Percentiles rank a stretch among this genome's conserved stretches.
These are phyloP conservation scores for Lactifluus rugatus DNA, from an alignment of 768 basidiomycete species.

Conservation along the genomic window DNA sequence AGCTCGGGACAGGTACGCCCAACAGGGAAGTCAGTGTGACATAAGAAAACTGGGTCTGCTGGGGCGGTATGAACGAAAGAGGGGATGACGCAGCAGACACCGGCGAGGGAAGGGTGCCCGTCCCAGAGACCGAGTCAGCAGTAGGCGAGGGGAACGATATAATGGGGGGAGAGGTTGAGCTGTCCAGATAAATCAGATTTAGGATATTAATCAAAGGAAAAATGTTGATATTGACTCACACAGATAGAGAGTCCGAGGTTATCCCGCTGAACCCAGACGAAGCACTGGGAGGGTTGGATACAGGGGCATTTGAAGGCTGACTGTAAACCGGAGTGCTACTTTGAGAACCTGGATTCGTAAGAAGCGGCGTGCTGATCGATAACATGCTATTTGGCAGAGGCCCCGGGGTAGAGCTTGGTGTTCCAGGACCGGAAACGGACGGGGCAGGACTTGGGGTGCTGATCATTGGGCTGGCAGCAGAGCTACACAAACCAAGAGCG, in stretches of 20 bases:
- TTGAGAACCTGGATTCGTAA: not conserved
- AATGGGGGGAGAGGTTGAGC: constrained; percentile 8
- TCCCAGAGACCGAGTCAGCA: not conserved
- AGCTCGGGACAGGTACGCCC: constrained; percentile 20
- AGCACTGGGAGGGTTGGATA: not conserved
- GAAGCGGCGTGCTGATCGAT: not conserved
- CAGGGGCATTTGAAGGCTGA: not conserved
- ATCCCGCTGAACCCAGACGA: not conserved
- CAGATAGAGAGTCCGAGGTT: not conserved
- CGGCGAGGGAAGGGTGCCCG: not conserved
- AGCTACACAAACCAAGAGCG: not conserved
- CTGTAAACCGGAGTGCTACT: not conserved
- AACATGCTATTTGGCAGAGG: not conserved
- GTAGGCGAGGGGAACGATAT: constrained; percentile 9
- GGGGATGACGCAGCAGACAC: constrained; percentile 13
- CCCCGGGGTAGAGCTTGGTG: not conserved
- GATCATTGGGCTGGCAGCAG: not conserved
- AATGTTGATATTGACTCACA: not conserved
- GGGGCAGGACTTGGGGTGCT: no score
- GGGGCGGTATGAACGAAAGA: constrained; percentile 21
- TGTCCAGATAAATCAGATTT: not conserved
- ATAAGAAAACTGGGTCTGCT: constrained; percentile 29
- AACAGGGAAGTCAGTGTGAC: constrained; percentile 30
- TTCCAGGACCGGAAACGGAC: no score
- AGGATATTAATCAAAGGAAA: not conserved